Conservation (phyloP, 805 yeast species). For the Lachancea sp. region DNA sequence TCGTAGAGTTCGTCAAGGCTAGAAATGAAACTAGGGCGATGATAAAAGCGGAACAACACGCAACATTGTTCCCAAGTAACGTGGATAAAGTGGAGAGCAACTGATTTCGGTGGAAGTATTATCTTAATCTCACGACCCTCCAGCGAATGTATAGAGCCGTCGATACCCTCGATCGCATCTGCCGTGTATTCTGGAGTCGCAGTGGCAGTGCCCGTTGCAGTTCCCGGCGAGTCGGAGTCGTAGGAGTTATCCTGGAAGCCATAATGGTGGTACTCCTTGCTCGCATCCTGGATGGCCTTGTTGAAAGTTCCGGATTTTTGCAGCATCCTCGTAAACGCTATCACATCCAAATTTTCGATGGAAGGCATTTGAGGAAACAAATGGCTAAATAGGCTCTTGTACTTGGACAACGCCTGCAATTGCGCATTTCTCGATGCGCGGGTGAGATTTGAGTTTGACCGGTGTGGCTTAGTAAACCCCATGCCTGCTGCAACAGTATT, state of each 20-base stretch:
- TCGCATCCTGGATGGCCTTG: conserved; percentile 16
- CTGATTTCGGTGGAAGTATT: conserved; percentile 69
- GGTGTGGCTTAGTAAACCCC: neutral
- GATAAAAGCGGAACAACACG: conserved; percentile 77
- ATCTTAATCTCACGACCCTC: conserved; percentile 50
- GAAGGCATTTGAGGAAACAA: conserved; percentile 26
- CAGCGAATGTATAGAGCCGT: conserved; percentile 17
- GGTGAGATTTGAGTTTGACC: neutral
- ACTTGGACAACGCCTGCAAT: conserved; percentile 15
- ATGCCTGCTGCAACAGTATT: too few relatives aligned
- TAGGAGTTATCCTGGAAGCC: neutral
- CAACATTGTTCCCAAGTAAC: conserved; percentile 85
- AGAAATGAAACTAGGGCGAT: conserved; percentile 71
- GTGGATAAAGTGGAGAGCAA: conserved; percentile 65
- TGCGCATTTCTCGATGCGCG: neutral
- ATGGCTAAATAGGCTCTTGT: conserved; percentile 20
- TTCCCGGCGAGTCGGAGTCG: conserved; percentile 6
- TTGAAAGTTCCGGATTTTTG: conserved; percentile 16
- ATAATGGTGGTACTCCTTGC: conserved; percentile 20
- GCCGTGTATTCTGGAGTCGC: conserved; percentile 5
- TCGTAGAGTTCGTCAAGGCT: conserved; percentile 73
- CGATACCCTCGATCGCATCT: conserved; percentile 17
- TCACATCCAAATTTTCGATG: conserved; percentile 23
- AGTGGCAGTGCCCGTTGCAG: conserved; percentile 1
- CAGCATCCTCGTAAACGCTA: conserved; percentile 23